Conservation (phyloP, 202 grass and related monocot species). For the Eragrostis tef region DNA sequence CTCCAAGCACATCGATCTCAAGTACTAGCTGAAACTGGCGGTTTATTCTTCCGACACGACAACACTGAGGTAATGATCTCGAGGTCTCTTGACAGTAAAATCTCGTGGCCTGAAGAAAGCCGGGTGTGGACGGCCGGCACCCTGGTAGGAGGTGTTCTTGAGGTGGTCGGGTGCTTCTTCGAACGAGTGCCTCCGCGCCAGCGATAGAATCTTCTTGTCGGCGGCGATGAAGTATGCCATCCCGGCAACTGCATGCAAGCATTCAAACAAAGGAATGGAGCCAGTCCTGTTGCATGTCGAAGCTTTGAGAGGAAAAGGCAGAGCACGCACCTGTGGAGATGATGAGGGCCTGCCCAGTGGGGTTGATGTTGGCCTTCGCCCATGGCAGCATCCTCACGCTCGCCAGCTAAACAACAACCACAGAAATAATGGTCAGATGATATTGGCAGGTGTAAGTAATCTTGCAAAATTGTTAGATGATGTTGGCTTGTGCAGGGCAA, state of each 20-base stretch:
- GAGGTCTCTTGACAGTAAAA: too few species aligned
- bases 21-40: too few species aligned
- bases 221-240: constrained; percentile 73
- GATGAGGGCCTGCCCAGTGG: constrained; percentile 61
- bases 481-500: constrained; percentile 19
- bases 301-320: neutral
- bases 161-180: constrained; percentile 20
- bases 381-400: constrained; percentile 66
- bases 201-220: constrained; percentile 68
- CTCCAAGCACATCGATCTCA: too few species aligned
- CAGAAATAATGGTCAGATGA: too few species aligned
- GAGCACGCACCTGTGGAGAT: constrained; percentile 52
- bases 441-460: too few species aligned
- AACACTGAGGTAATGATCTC: too few species aligned
- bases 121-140: neutral
- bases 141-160: constrained; percentile 51
- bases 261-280: too few species aligned
- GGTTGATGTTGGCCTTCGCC: constrained; percentile 64
- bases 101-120: constrained; percentile 46
- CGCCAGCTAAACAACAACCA: constrained; percentile 32
- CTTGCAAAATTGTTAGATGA: too few species aligned
- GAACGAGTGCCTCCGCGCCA: constrained; percentile 64
- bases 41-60: too few species aligned
- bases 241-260: constrained; percentile 55
- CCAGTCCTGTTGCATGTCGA: too few species aligned